Base-by-base conservation (phyloP, 1,139 yeast genomes). In the Pichia sp. region DNA sequence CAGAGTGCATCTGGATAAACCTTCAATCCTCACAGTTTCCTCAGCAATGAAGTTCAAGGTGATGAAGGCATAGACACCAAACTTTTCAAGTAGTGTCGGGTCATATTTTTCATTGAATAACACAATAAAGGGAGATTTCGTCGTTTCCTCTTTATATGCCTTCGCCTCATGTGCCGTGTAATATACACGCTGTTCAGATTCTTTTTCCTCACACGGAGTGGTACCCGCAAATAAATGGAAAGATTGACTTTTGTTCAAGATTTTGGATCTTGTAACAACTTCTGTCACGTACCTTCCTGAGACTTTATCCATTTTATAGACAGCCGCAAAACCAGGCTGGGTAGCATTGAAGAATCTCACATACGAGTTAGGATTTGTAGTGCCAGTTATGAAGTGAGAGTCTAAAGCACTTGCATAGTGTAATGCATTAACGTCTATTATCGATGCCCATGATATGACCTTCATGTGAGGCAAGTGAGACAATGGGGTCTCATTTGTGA, bases 401-500 rank as follows among this genome's bases (percentile, higher is more conserved):
- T 58, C 48, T 1, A 51, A 55, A 12, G 66, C 61, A 31, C 34
- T 42, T 11, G 55, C 60, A 48, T 71, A 75, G 6, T 68, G 59
- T 13, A 70, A 63, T 1, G 69, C 72, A 10, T 66, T 52, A 1
- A 76, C 60, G 26, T 77, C 72, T 32, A 70, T 69, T n/a, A 86
- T 74, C 14, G 67, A 66, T 27, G 79, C 71, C 85, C 93, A 86
- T 6, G 74, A 69, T 12, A 66, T 66, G 2, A 87, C 95, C 40
- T 63, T 64, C 66, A 88, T 67, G 22, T 66, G 63, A 0, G 96
- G 96, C 21, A 87, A 62, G 32, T 67, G 69, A 0, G 63, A 52
- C 29, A 88, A 64, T 0, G 95, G 94, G 30, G 80, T 82, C 50
- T 85, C 94, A 55, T 88, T 88, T 28, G 85, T 74, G 54, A 88